Base-by-base conservation (phyloP, 352 stramenopile genomes). In the Pythium phragmiticola region DNA sequence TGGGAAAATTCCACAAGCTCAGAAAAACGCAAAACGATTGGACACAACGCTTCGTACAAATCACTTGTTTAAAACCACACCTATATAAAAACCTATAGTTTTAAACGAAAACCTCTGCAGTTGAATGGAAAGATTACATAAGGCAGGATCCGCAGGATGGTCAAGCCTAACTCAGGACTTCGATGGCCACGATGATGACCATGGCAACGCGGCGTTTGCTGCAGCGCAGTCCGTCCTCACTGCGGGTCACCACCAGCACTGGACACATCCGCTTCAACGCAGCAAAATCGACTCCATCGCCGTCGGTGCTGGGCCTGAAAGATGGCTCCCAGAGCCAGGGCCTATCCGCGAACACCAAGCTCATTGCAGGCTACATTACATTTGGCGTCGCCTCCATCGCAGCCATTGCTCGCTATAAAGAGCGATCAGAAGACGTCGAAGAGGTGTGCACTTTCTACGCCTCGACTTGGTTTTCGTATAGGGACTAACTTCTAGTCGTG, bases 331-430 rank as follows among this genome's bases (percentile, higher is more conserved):
- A 62, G 1, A 53, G 37, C 23, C 68, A 68, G 5, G 57, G 63
- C 0, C 63, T 88, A 26, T 75, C 82, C 19, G 73, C 74, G 5
- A 83, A 74, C 17, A 88, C 75, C 56, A 80, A 85, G 47, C 73
- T 88, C 58, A 70, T 91, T 43, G 46, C 66, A 7, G 75, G 63
- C 23, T 92, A 92, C 69, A 68, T 92, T 50, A 74, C 72, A 6
- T 73, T 85, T 36, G 76, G 65, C 16, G 62, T 92, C 46, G 77
- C 76, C 0, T 66, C 73, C 36, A 86, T 92, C 72, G 73, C 66
- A 23, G 63, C 75, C 33, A 80, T 92, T 21, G 83, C 80, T 11
- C 77, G 77, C 4, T 85, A 76, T 60, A 92, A 92, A 52, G 69
- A 74, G n/a, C 68, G 77, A 1, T 74, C 87, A 23, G 64, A 74